These are phyloP conservation scores for Comarum palustre DNA, from an alignment of 306 rosid species.

Conservation along the genomic window DNA sequence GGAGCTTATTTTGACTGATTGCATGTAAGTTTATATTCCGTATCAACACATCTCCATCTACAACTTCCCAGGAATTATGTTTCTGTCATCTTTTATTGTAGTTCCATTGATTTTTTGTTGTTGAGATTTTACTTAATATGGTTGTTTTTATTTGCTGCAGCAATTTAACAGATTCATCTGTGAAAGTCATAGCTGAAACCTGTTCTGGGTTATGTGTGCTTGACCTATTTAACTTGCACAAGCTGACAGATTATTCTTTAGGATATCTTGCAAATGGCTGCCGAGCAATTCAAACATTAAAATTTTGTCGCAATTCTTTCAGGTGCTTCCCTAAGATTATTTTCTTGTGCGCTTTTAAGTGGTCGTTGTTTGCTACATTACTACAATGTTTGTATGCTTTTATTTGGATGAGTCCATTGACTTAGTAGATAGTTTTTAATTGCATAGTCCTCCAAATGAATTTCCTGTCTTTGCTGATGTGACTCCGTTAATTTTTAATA, in stretches of 20 bases:
- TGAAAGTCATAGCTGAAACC: slow-evolving; percentile 54
- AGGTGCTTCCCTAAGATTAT: slow-evolving; percentile 44
- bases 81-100: slow-evolving; percentile 3
- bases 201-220: slow-evolving; percentile 52
- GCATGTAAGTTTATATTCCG: slow-evolving; percentile 52
- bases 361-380: slow-evolving; percentile 15
- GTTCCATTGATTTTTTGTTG: slow-evolving; percentile 7
- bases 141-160: slow-evolving; percentile 45
- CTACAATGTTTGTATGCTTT: slow-evolving; percentile 2
- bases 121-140: slow-evolving; percentile 18
- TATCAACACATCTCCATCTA: background rate
- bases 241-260: slow-evolving; percentile 59
- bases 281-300: slow-evolving; percentile 47
- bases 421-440: background rate
- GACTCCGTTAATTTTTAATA: background rate
- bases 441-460: background rate
- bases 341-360: slow-evolving; percentile 4
- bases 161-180: slow-evolving; percentile 65
- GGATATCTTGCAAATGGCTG: slow-evolving; percentile 68
- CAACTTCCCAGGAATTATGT: background rate
- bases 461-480: slow-evolving; percentile 15
- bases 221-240: slow-evolving; percentile 51
- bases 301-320: slow-evolving; percentile 56
- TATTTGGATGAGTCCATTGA: background rate
- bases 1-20: slow-evolving; percentile 70